Percentiles rank a stretch among this genome's conserved stretches.
phyloP scores from a whole-genome alignment of 83 land plant genomes.

The Isoetes engelmannii region DNA sequence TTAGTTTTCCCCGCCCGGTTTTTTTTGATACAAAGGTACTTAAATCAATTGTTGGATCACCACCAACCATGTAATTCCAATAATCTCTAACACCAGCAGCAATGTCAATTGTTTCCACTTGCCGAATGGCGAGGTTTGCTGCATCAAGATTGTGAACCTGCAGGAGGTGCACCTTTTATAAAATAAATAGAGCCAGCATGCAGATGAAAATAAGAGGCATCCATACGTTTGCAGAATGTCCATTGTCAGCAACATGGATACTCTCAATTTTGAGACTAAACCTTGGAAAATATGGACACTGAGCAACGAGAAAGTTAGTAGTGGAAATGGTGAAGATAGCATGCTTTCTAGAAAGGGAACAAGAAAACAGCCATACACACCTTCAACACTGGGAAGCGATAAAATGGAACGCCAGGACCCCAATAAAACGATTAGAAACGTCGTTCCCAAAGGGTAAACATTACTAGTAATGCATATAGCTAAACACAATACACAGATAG shows the following conservation, averaged over 20 bases:
- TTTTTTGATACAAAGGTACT: conserved; percentile 40
- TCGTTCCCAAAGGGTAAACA: too few species aligned
- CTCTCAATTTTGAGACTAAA: conserved; percentile 54
- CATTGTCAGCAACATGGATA: conserved; percentile 58
- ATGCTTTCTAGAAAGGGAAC: neutral
- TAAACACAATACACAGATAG: too few species aligned
- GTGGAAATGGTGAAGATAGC: neutral
- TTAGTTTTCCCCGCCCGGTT: conserved; percentile 54
- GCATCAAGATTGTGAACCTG: conserved; percentile 58
- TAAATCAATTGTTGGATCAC: conserved; percentile 31
- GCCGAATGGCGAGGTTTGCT: conserved; percentile 42
- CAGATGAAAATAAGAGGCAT: too few species aligned
- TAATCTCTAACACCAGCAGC: conserved; percentile 44
- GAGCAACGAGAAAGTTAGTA: neutral
- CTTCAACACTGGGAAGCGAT: too few species aligned
- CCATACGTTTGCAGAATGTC: conserved; percentile 52
- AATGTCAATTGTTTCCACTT: conserved; percentile 57
- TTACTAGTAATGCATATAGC: too few species aligned
- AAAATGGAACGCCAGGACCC: too few species aligned
- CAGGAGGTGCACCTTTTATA: too few species aligned
- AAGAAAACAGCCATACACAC: too few species aligned
- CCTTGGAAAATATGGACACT: conserved; percentile 66
- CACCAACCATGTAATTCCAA: conserved; percentile 61
- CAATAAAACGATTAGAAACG: too few species aligned
- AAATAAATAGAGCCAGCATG: too few species aligned